These are phyloP conservation scores for Ustilago sp. DNA, from an alignment of 1,284 basidiomycete genomes.

Conservation along the genomic window DNA sequence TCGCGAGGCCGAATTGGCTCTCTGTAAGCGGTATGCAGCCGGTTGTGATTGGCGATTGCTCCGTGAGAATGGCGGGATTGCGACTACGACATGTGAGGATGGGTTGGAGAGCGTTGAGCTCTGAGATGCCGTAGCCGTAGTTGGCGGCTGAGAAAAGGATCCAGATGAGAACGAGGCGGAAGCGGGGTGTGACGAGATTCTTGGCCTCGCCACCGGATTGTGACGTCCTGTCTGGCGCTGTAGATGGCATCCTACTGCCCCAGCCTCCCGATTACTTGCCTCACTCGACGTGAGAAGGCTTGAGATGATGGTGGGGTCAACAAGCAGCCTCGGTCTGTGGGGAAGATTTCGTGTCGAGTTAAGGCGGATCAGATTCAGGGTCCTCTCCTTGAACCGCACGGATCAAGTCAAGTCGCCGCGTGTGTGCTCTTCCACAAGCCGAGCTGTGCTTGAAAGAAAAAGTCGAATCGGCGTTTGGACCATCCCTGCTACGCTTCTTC, in stretches of 20 bases:
- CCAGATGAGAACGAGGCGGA: conserved; percentile 55
- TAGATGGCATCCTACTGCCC: background rate
- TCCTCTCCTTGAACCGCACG: conserved; percentile 1
- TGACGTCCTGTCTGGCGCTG: background rate
- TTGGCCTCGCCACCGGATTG: background rate
- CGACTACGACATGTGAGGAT: conserved; percentile 47
- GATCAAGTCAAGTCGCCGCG: conserved; percentile 7
- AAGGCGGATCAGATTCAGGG: conserved; percentile 8
- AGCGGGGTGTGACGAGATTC: conserved; percentile 26
- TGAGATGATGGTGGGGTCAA: background rate
- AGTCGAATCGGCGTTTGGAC: conserved; percentile 16
- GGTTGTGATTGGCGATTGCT: conserved; percentile 28
- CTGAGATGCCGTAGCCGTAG: conserved; percentile 66
- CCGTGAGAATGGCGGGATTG: conserved; percentile 10
- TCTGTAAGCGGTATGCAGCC: conserved; percentile 50
- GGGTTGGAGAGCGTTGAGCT: conserved; percentile 62
- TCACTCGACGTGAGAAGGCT: background rate
- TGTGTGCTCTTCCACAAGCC: background rate
- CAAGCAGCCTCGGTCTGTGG: background rate
- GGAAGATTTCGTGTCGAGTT: conserved; percentile 8
- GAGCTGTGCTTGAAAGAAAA: background rate
- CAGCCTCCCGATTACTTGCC: background rate
- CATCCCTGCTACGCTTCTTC: conserved; percentile 6
- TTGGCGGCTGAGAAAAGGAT: conserved; percentile 59
- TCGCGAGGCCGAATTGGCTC: conserved; percentile 79